These are phyloP conservation scores for Backusella tarrabulga DNA, from an alignment of 192 early-diverging fungal genomes.

Conservation along the genomic window DNA sequence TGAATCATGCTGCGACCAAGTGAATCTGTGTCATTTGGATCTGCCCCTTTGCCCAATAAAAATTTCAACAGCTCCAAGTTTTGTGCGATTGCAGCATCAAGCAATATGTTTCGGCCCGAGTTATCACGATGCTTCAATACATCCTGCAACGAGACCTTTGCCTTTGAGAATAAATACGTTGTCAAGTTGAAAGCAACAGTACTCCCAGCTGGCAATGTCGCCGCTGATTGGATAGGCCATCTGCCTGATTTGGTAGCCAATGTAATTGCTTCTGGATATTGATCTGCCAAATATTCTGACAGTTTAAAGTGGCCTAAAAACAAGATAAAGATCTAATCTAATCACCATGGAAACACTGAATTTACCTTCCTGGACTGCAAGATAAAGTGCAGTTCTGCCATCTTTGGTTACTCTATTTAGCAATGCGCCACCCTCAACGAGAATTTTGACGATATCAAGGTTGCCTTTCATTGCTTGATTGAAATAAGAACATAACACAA, in stretches of 20 bases:
- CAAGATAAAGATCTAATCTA: neutral
- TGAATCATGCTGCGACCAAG: conserved; percentile 37
- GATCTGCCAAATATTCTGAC: conserved; percentile 23
- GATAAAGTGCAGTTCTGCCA: conserved; percentile 42
- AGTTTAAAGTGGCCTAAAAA: conserved; percentile 27
- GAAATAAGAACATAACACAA: neutral
- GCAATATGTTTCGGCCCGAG: conserved; percentile 34
- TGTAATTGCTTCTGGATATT: conserved; percentile 19
- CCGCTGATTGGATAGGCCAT: conserved; percentile 40
- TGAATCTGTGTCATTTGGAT: conserved; percentile 29
- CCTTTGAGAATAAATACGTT: conserved; percentile 14
- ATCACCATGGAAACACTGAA: neutral
- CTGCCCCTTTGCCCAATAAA: conserved; percentile 22
- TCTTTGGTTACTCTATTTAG: conserved; percentile 35
- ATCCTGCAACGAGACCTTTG: neutral
- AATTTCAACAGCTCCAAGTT: conserved; percentile 23
- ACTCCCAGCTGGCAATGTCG: neutral
- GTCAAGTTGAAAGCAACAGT: conserved; percentile 10
- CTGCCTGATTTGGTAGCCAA: conserved; percentile 36
- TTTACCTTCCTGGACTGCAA: conserved; percentile 43
- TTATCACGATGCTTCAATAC: conserved; percentile 33
- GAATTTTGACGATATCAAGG: conserved; percentile 26
- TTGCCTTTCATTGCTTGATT: conserved; percentile 37
- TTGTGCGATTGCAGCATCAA: conserved; percentile 32
- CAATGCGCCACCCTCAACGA: conserved; percentile 24